These are phyloP conservation scores for Cladobotryum protrusum DNA, from an alignment of 2,329 filamentous ascomycete genomes.

Conservation along the genomic window DNA sequence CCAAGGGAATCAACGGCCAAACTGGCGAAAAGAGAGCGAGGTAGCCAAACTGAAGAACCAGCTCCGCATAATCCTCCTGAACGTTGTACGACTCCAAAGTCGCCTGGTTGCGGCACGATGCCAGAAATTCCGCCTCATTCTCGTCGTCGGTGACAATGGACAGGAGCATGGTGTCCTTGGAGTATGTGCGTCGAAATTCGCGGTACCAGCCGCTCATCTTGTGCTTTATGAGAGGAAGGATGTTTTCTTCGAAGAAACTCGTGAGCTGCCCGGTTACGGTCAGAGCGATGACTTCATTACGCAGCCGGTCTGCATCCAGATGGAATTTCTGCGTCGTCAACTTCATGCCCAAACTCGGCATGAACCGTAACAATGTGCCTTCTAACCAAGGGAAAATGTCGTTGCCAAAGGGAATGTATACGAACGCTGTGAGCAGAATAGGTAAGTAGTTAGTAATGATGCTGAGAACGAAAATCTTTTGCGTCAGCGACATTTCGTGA, in stretches of 20 bases:
- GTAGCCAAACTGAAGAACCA: slow-evolving; percentile 69
- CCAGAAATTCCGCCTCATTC: slow-evolving; percentile 58
- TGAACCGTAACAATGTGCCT: slow-evolving; percentile 47
- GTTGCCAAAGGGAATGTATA: slow-evolving; percentile 70
- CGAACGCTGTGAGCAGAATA: slow-evolving; percentile 69
- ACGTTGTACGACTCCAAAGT: slow-evolving; percentile 66
- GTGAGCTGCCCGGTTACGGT: slow-evolving; percentile 67
- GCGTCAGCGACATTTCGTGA: slow-evolving; percentile 62
- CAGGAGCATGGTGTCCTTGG: slow-evolving; percentile 39
- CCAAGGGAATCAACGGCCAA: slow-evolving; percentile 67
- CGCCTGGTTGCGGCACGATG: slow-evolving; percentile 59
- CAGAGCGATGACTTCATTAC: slow-evolving; percentile 69
- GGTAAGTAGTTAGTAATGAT: slow-evolving; percentile 77
- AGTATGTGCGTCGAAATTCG: slow-evolving; percentile 28
- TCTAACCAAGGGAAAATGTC: slow-evolving; percentile 63
- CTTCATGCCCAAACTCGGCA: slow-evolving; percentile 38
- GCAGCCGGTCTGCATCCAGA: slow-evolving; percentile 59
- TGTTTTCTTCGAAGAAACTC: slow-evolving; percentile 64
- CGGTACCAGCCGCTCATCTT: slow-evolving; percentile 42
- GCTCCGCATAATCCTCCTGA: slow-evolving; percentile 65
- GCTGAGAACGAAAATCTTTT: slow-evolving; percentile 71
- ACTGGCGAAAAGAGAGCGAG: slow-evolving; percentile 67
- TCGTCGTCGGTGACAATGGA: slow-evolving; percentile 49
- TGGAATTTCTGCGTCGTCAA: slow-evolving; percentile 50
- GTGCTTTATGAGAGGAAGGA: slow-evolving; percentile 64